Evolutionary conservation across 225 moss, liverwort and hornwort genomes (phyloP).

Genomic region (Rhytidiadelphus loreus): DNA sequence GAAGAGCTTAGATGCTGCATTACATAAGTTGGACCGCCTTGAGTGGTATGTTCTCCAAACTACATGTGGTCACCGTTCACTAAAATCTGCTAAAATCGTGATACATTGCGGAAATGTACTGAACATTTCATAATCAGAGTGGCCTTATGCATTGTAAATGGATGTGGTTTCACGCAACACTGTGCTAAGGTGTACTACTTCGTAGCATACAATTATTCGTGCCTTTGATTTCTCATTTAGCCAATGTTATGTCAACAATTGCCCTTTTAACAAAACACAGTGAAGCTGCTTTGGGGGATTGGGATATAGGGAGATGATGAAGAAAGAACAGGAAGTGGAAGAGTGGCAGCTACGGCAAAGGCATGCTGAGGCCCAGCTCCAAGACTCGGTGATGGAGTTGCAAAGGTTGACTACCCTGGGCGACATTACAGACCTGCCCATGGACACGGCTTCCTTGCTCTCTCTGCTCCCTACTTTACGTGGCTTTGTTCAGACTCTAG

Average conservation of each 20-base stretch:
- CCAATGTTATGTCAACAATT: background rate
- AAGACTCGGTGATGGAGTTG: conserved; percentile 46
- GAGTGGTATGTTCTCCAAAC: conserved; percentile 35
- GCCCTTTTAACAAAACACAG: background rate
- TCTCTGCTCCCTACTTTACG: conserved; percentile 67
- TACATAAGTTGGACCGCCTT: conserved; percentile 60
- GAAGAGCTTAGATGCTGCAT: conserved; percentile 78
- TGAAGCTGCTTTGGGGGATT: background rate
- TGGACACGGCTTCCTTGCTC: conserved; percentile 53
- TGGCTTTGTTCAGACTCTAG: conserved; percentile 47
- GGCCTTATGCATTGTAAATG: background rate
- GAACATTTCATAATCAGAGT: background rate
- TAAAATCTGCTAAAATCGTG: background rate
- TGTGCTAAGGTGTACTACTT: background rate
- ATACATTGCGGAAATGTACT: background rate
- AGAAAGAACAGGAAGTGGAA: conserved; percentile 72
- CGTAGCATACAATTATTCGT: background rate
- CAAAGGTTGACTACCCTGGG: conserved; percentile 13
- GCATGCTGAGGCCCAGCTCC: conserved; percentile 53
- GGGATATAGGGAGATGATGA: conserved; percentile 58
- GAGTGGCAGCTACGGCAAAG: conserved; percentile 67
- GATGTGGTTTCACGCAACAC: background rate
- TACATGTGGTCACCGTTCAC: background rate
- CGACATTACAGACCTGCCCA: conserved; percentile 24
- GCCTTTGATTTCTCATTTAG: background rate